phyloP scores from a whole-genome alignment of 352 stramenopile species.

The Hyphochytrium catenoides region DNA sequence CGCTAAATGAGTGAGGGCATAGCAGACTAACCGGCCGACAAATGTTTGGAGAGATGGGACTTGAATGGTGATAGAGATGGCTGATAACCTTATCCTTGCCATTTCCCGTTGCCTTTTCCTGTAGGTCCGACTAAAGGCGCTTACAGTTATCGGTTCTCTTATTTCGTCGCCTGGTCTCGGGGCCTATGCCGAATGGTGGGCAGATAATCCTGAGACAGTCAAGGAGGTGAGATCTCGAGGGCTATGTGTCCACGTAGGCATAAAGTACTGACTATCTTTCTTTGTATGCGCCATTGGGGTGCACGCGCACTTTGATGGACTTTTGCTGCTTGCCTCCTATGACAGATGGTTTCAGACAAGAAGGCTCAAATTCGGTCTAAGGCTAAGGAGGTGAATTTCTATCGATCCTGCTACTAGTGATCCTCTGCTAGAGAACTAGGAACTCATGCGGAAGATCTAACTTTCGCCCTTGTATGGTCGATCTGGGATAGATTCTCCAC shows the following conservation, averaged over 20 bases:
- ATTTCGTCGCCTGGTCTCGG: constrained; percentile 30
- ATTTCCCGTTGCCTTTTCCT: too few relatives aligned
- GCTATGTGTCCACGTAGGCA: background rate
- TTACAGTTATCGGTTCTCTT: constrained; percentile 44
- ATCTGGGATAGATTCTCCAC: background rate
- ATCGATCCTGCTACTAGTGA: too few relatives aligned
- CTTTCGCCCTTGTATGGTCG: constrained; percentile 14
- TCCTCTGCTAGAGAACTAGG: too few relatives aligned
- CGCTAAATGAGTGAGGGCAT: too few relatives aligned
- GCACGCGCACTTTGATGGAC: background rate
- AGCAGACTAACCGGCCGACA: too few relatives aligned
- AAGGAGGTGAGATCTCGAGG: constrained; percentile 20
- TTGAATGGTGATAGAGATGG: too few relatives aligned
- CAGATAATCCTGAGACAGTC: constrained; percentile 50
- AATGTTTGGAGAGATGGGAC: too few relatives aligned
- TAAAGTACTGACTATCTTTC: background rate
- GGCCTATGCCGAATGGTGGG: constrained; percentile 46
- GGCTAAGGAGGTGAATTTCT: background rate
- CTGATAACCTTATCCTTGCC: too few relatives aligned
- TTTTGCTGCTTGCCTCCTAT: background rate
- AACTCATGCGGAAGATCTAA: background rate
- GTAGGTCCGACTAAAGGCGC: constrained; percentile 33
- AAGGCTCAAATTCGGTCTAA: background rate
- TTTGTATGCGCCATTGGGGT: constrained; percentile 3
- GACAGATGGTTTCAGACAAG: background rate